These are phyloP conservation scores for Centella asiatica DNA, from an alignment of 129 eudicot species.

Conservation along the genomic window DNA sequence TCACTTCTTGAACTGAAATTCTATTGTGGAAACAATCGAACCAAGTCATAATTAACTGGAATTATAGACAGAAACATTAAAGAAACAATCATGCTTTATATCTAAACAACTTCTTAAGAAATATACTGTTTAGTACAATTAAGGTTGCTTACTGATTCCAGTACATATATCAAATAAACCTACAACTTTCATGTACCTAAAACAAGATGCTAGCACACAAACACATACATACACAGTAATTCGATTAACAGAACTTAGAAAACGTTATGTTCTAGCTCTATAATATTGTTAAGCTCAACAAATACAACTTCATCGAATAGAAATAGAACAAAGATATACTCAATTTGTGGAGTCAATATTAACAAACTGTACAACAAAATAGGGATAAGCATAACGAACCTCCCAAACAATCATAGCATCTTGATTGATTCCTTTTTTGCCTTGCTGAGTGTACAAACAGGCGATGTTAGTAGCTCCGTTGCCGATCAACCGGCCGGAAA, in stretches of 20 bases:
- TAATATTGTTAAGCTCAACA: too few species aligned
- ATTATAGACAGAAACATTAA: conserved; percentile 5
- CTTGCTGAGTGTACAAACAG: conserved; percentile 75
- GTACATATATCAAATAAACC: too few species aligned
- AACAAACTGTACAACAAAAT: neutral
- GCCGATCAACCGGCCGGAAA: conserved; percentile 51
- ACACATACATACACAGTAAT: too few species aligned
- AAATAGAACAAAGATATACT: neutral
- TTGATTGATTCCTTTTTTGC: conserved; percentile 88
- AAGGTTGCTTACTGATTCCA: too few species aligned
- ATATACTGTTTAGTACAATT: too few species aligned
- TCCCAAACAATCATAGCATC: conserved; percentile 97
- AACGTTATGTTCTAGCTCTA: too few species aligned
- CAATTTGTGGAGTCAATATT: neutral
- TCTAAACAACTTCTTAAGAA: neutral
- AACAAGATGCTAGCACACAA: too few species aligned
- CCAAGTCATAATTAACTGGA: conserved; percentile 26
- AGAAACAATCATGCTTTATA: neutral
- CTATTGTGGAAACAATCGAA: conserved; percentile 44
- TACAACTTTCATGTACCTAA: neutral
- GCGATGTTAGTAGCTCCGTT: conserved; percentile 58
- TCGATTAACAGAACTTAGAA: too few species aligned
- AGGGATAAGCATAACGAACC: conserved; percentile 30
- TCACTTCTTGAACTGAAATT: conserved; percentile 63
- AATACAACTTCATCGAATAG: too few species aligned